Evolutionary conservation across 306 rosid species (phyloP).

Genomic region (Vigna unguiculata): DNA sequence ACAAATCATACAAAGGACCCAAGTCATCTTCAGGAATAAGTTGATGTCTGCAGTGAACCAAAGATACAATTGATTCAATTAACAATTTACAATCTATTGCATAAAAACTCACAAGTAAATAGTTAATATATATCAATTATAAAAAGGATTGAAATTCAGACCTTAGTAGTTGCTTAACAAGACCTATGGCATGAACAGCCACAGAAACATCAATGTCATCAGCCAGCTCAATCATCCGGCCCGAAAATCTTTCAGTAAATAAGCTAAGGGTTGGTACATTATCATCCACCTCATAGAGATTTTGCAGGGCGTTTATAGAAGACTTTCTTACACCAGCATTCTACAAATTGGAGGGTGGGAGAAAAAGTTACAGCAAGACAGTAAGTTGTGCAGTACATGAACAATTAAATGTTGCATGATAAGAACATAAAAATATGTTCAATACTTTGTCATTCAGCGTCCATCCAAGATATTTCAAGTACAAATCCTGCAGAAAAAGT

Average conservation of each 20-base stretch:
- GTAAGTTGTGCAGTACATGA: slow-evolving; percentile 33
- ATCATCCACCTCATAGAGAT: slow-evolving; percentile 89
- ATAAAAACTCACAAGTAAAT: slow-evolving; percentile 37
- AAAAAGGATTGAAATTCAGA: slow-evolving; percentile 39
- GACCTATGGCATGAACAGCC: slow-evolving; percentile 93
- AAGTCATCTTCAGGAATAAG: slow-evolving; percentile 96
- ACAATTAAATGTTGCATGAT: slow-evolving; percentile 29
- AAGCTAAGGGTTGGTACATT: slow-evolving; percentile 90
- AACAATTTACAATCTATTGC: slow-evolving; percentile 37
- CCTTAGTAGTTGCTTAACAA: slow-evolving; percentile 95
- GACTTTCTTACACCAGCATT: slow-evolving; percentile 91
- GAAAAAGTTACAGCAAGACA: slow-evolving; percentile 31
- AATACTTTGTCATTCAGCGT: slow-evolving; percentile 93
- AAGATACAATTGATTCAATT: slow-evolving; percentile 25
- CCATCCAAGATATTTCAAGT: slow-evolving; percentile 98
- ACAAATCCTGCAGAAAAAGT: slow-evolving; percentile 92
- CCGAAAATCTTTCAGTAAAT: slow-evolving; percentile 94
- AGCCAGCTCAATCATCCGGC: slow-evolving; percentile 96
- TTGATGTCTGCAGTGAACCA: slow-evolving; percentile 76
- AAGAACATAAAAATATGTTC: slow-evolving; percentile 38
- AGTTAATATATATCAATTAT: slow-evolving; percentile 25
- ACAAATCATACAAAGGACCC: slow-evolving; percentile 91
- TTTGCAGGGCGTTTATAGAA: slow-evolving; percentile 86
- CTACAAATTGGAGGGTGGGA: slow-evolving; percentile 52
- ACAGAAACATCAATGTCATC: slow-evolving; percentile 92